Percentiles rank a stretch among this genome's conserved stretches.
Conservation (phyloP, 1,284 basidiomycete genomes). For the Leccinum subatratum region DNA sequence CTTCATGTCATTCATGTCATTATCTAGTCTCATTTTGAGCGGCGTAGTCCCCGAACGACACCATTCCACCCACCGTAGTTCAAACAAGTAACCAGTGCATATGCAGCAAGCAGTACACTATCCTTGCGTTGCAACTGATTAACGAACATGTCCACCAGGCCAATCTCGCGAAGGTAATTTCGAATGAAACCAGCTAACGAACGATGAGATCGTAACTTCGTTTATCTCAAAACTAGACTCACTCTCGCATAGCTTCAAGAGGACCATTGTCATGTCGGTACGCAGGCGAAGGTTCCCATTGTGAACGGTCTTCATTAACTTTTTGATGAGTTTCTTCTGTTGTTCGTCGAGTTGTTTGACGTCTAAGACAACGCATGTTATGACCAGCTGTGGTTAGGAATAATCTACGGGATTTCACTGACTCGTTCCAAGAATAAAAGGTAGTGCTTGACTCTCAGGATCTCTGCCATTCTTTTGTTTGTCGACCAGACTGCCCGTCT, state of each 20-base stretch:
- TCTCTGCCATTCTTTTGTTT: neutral
- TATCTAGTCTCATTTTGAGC: too few relatives aligned
- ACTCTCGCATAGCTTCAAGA: constrained; percentile 19
- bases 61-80: too few relatives aligned
- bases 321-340: constrained; percentile 13
- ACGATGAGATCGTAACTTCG: constrained; percentile 3
- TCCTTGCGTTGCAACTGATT: constrained; percentile 15
- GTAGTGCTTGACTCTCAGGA: neutral
- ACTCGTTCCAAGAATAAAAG: neutral
- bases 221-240: neutral
- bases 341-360: neutral
- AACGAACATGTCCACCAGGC: constrained; percentile 9
- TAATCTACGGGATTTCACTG: neutral
- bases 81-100: constrained; percentile 10
- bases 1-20: too few relatives aligned
- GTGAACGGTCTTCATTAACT: constrained; percentile 9
- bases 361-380: constrained; percentile 9
- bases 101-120: constrained; percentile 14
- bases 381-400: neutral
- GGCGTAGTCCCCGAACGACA: too few relatives aligned
- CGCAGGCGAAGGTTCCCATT: constrained; percentile 14
- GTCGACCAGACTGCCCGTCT: neutral
- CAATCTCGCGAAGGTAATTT: constrained; percentile 1
- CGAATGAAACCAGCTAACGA: constrained; percentile 10
- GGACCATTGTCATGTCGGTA: constrained; percentile 21